A percentile compares a stretch with the other conserved stretches of the same genome.
Evolutionary conservation across 805 yeast genomes (phyloP).

Genomic region (Metschnikowia gruessii): DNA sequence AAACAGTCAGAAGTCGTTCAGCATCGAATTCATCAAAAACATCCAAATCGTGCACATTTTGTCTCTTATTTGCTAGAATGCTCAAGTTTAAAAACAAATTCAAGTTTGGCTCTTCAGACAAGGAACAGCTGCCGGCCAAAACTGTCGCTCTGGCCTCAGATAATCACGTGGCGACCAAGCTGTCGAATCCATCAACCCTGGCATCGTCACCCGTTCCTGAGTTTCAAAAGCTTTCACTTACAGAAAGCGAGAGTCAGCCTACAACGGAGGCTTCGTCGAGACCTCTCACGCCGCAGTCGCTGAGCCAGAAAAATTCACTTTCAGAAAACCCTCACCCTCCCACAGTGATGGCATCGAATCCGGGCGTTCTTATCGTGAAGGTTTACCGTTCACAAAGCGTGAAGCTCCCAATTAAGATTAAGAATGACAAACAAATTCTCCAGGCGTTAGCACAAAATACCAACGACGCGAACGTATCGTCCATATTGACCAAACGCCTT

Average conservation of each 20-base stretch:
- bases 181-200: conserved; percentile 8
- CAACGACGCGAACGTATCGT: conserved; percentile 25
- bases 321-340: conserved; percentile 7
- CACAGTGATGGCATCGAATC: conserved; percentile 29
- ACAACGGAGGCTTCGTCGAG: conserved; percentile 10
- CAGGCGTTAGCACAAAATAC: conserved; percentile 62
- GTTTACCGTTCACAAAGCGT: conserved; percentile 68
- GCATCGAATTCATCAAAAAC: too few relatives aligned
- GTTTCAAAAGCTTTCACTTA: conserved; percentile 10
- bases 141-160: neutral
- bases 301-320: neutral
- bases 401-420: conserved; percentile 66
- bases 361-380: conserved; percentile 77
- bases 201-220: conserved; percentile 13
- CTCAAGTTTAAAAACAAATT: conserved; percentile 33
- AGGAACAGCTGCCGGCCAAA: conserved; percentile 11
- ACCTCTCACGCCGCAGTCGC: conserved; percentile 2
- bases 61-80: conserved; percentile 12
- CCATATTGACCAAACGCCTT: conserved; percentile 13
- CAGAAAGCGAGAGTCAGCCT: conserved; percentile 6
- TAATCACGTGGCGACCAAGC: neutral
- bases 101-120: conserved; percentile 24
- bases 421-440: conserved; percentile 59
- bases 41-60: too few relatives aligned
- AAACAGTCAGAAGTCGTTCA: neutral